Percentiles rank a stretch among this genome's conserved stretches.
Evolutionary conservation across 805 yeast genomes (phyloP).

Genomic region (Starmera pachycereana): DNA sequence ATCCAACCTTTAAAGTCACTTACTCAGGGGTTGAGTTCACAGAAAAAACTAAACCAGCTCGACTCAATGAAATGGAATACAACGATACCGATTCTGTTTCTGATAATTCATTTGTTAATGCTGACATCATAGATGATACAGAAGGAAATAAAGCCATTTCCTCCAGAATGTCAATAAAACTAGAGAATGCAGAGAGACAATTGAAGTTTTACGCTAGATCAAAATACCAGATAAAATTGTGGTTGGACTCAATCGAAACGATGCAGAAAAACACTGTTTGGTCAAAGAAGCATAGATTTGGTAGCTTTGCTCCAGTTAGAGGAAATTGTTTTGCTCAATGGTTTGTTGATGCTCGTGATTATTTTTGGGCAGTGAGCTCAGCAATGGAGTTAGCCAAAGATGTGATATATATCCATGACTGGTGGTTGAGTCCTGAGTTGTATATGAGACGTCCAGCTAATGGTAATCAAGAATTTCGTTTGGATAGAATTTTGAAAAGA

Average conservation of each 20-base stretch:
- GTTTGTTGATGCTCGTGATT: slow-evolving; percentile 95
- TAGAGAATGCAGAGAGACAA: slow-evolving; percentile 73
- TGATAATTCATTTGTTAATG: slow-evolving; percentile 19
- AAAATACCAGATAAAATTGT: slow-evolving; percentile 49
- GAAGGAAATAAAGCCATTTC: slow-evolving; percentile 30
- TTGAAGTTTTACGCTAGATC: slow-evolving; percentile 63
- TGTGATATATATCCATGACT: slow-evolving; percentile 88
- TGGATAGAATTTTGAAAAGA: slow-evolving; percentile 78
- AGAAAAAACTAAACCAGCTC: slow-evolving; percentile 17
- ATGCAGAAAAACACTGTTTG: slow-evolving; percentile 66
- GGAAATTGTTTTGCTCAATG: slow-evolving; percentile 83
- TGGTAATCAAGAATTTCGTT: slow-evolving; percentile 89
- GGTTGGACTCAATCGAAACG: slow-evolving; percentile 64
- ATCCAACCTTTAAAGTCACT: slow-evolving; percentile 52
- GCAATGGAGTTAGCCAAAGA: slow-evolving; percentile 92
- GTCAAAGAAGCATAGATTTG: slow-evolving; percentile 69
- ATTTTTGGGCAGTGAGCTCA: slow-evolving; percentile 90
- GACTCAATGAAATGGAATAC: slow-evolving; percentile 15
- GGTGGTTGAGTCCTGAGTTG: slow-evolving; percentile 97
- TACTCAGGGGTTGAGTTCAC: slow-evolving; percentile 25
- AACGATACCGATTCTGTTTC: slow-evolving; percentile 27
- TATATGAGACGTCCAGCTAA: slow-evolving; percentile 90
- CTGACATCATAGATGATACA: slow-evolving; percentile 14
- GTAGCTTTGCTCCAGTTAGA: slow-evolving; percentile 88
- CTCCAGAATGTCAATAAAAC: slow-evolving; percentile 42